These are phyloP conservation scores for Potentilla sterilis DNA, from an alignment of 306 rosid species.

Conservation along the genomic window DNA sequence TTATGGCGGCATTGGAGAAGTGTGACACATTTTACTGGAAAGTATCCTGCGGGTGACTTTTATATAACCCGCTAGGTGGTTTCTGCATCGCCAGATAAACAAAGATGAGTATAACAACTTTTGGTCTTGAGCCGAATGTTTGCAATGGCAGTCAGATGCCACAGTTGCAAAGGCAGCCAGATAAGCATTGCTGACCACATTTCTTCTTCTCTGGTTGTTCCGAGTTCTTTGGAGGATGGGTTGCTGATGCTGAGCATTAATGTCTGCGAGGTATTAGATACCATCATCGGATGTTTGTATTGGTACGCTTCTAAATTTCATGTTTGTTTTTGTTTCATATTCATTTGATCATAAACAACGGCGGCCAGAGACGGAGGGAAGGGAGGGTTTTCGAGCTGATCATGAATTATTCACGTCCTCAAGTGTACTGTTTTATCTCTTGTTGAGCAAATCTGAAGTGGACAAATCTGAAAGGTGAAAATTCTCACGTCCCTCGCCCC, in stretches of 20 bases:
- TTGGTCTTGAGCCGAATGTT: constrained; percentile 30
- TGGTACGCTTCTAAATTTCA: constrained; percentile 41
- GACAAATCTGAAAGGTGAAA: constrained; percentile 34
- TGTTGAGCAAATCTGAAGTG: constrained; percentile 32
- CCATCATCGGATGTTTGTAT: constrained; percentile 45
- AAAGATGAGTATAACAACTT: constrained; percentile 26
- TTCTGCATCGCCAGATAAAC: constrained; percentile 32
- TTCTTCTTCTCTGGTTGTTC: constrained; percentile 27
- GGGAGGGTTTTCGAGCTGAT: constrained; percentile 33
- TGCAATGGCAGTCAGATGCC: constrained; percentile 25
- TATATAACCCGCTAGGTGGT: constrained; percentile 40
- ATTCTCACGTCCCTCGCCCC: constrained; percentile 29
- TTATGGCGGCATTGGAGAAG: constrained; percentile 28
- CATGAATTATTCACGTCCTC: constrained; percentile 25
- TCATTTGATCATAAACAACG: constrained; percentile 52
- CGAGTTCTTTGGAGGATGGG: constrained; percentile 11
- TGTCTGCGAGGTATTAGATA: constrained; percentile 35
- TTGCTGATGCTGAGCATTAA: constrained; percentile 34
- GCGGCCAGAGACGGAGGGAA: constrained; percentile 32
- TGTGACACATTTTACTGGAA: constrained; percentile 18
- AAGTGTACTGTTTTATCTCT: constrained; percentile 22
- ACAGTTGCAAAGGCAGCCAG: constrained; percentile 13
- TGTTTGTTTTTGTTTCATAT: constrained; percentile 53
- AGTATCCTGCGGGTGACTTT: constrained; percentile 37
- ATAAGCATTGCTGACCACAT: constrained; percentile 23